Evolutionary conservation across 2,329 filamentous ascomycete species (phyloP).

Genomic region (Talaromyces sp.): DNA sequence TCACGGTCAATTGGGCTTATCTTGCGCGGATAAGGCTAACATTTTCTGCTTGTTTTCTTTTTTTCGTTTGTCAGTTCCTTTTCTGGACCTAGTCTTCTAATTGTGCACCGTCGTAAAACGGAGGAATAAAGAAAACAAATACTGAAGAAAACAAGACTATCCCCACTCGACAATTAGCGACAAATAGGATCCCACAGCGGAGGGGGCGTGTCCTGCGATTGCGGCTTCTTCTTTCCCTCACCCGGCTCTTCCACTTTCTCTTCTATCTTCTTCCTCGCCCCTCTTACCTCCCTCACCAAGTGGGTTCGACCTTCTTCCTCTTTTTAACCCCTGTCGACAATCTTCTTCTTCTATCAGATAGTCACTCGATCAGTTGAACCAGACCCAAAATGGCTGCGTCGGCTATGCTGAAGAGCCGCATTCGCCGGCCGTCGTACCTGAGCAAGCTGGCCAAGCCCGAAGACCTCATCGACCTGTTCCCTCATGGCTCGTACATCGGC

Average conservation of each 20-base stretch:
- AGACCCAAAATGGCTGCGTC: conserved; percentile 55
- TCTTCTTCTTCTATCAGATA: background rate
- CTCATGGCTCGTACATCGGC: conserved; percentile 78
- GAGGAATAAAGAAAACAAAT: background rate
- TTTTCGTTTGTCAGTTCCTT: background rate
- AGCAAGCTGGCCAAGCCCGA: conserved; percentile 74
- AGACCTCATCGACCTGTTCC: conserved; percentile 75
- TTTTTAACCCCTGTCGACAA: background rate
- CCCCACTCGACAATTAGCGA: background rate
- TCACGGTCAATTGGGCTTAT: background rate
- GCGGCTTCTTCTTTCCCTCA: background rate
- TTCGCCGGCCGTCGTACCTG: conserved; percentile 70
- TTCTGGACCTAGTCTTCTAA: background rate
- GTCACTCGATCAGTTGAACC: background rate
- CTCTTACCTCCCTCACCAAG: background rate
- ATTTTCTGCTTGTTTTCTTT: background rate
- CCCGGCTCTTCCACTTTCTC: background rate
- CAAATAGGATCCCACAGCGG: background rate
- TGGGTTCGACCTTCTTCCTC: background rate
- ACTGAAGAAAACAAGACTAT: background rate
- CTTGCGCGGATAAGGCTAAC: background rate
- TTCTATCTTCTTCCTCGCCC: background rate
- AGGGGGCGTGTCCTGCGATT: background rate
- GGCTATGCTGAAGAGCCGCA: conserved; percentile 68
- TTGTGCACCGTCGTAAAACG: background rate